Evolutionary conservation across 805 yeast species (phyloP).

Genomic region (Yamadazyma sp.): DNA sequence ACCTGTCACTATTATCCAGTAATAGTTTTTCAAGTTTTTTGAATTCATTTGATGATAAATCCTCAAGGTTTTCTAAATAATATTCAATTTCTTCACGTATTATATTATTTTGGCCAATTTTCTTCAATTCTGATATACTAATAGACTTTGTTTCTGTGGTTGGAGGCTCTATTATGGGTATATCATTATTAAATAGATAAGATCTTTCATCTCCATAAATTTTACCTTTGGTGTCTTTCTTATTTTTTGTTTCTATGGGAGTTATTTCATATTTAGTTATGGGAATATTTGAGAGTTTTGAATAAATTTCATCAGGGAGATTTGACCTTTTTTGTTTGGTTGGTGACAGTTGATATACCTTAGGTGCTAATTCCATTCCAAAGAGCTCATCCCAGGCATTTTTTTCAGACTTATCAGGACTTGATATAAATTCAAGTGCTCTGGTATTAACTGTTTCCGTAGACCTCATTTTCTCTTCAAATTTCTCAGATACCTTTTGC

Average conservation of each 20-base stretch:
- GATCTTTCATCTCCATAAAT: slow-evolving; percentile 4
- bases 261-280: not conserved
- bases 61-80: not conserved
- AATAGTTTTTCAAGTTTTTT: not conserved
- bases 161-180: not conserved
- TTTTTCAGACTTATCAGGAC: slow-evolving; percentile 1
- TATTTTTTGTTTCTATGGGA: not conserved
- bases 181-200: slow-evolving; percentile 1
- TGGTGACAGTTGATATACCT: not conserved
- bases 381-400: slow-evolving; percentile 1
- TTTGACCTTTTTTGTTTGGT: not conserved
- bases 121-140: not conserved
- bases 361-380: not conserved
- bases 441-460: too few species aligned
- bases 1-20: not conserved
- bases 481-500: too few species aligned
- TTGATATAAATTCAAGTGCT: too few species aligned
- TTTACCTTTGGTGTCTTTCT: not conserved
- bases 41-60: not conserved
- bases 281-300: not conserved
- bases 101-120: slow-evolving; percentile 1
- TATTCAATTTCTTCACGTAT: slow-evolving; percentile 2
- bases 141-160: not conserved
- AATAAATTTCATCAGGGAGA: not conserved
- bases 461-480: too few species aligned